Evolutionary conservation across 805 yeast genomes (phyloP), one percentile per base, ranked within the genome.

Genomic region (Zygosaccharomyces pseudorouxii): DNA sequence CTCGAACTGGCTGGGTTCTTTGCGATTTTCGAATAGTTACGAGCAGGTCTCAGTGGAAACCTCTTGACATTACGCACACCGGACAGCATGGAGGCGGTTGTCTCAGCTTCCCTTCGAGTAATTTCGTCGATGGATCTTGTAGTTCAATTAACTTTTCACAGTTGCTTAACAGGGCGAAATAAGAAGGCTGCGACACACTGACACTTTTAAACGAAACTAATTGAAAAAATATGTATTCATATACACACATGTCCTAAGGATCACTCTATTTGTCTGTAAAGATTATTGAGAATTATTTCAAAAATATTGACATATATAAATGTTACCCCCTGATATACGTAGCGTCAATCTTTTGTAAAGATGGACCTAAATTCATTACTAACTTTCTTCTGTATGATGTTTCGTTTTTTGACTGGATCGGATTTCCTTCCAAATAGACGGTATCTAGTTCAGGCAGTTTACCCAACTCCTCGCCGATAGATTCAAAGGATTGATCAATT

Each of bases 341-440:
- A 9, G 99, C 98, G 71, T 93, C 99, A 47, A 93, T 88, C 70
- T 93, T 95, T 38, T 77, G 69, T 40, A 93, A 69, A 8, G 83
- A 76, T 0, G 84, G 81, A 6, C 63, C 64, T 51, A 92, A 72
- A 50, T 83, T 77, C 58, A 93, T 72, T 55, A 79, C 79, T 41
- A 93, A 63, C 64, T 93, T 93, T 60, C 93, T 80, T 60, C 97
- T 76, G 65, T 93, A 93, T 45, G 89, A 81, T 1, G 93, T 82
- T n/a, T 81, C 80, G 56, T 85, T 84, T 18, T 77, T 64, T 25
- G 69, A 56, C 59, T 93, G 97, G 16, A 93, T 65, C 3, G 98
- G 98, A 62, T 92, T 92, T 7, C 93, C 92, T 68, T 93, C 99
- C 54, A 93, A 81, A 63, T 93, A 93, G 4, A 93, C 96, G 0